Percentiles rank a stretch among this genome's conserved stretches.
phyloP scores from a whole-genome alignment of 1,139 yeast genomes.

The Saccharomyces hybrid region DNA sequence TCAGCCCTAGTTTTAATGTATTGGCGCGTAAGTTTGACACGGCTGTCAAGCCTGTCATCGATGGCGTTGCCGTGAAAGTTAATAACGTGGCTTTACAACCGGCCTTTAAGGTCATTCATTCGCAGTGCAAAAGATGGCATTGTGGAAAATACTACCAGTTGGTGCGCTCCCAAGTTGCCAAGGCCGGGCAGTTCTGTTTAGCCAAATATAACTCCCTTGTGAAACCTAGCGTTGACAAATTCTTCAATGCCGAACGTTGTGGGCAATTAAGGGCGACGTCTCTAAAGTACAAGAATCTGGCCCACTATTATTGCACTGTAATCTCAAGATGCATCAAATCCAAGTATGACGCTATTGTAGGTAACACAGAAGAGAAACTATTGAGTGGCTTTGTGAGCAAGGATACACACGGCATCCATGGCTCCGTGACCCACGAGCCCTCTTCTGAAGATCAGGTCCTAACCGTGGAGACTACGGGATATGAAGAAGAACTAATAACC shows the following conservation, averaged over 20 bases:
- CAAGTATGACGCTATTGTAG: neutral
- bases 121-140: constrained; percentile 2
- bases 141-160: constrained; percentile 7
- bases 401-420: neutral
- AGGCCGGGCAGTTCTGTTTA: neutral
- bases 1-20: constrained; percentile 2
- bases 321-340: neutral
- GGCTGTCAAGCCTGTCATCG: constrained; percentile 2
- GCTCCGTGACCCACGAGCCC: neutral
- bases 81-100: neutral
- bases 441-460: neutral
- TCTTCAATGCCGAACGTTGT: constrained; percentile 7
- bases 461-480: neutral
- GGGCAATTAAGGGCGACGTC: neutral
- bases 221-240: constrained; percentile 8
- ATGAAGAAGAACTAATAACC: neutral
- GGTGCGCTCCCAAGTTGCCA: constrained; percentile 1
- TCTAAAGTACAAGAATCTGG: neutral
- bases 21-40: constrained; percentile 3
- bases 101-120: neutral
- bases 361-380: constrained; percentile 3
- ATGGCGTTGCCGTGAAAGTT: neutral
- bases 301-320: constrained; percentile 4
- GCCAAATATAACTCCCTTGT: constrained; percentile 11
- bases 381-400: neutral